Conservation (phyloP, 2,329 filamentous ascomycete species). For the Trichoderma sp. region DNA sequence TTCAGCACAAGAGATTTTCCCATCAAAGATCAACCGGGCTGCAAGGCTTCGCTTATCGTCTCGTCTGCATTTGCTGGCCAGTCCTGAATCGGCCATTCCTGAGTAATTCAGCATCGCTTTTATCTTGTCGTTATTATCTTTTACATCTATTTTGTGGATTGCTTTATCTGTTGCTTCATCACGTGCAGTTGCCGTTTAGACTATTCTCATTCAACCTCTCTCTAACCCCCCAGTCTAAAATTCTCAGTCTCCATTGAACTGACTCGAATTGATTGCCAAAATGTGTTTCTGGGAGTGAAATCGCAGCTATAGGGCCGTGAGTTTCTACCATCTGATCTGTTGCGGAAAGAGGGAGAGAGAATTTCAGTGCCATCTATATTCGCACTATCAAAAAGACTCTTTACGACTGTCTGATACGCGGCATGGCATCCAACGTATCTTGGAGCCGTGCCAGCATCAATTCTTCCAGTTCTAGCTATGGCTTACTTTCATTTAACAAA, state of each 20-base stretch:
- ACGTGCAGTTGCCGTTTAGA: background rate
- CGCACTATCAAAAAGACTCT: background rate
- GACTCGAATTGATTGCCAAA: background rate
- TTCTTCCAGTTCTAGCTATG: constrained; percentile 36
- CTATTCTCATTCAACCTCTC: background rate
- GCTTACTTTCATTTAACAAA: background rate
- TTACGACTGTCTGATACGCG: constrained; percentile 19
- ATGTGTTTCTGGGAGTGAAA: constrained; percentile 1
- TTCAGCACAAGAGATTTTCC: background rate
- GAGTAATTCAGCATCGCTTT: background rate
- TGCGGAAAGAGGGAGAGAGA: background rate
- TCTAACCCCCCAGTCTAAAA: background rate
- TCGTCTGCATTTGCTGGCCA: background rate
- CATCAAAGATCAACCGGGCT: background rate
- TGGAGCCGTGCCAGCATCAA: constrained; percentile 45
- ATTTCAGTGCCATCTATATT: background rate
- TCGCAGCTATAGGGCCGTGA: background rate
- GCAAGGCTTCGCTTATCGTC: background rate
- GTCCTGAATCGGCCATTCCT: background rate
- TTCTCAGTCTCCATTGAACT: background rate
- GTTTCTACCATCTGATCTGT: background rate
- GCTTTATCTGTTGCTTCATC: background rate
- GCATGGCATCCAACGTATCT: constrained; percentile 41
- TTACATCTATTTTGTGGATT: background rate
- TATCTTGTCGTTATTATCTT: background rate